A percentile compares a stretch with the other conserved stretches of the same genome.
phyloP scores from a whole-genome alignment of 164 flowering plant species.

The Vitis rotundifolia region DNA sequence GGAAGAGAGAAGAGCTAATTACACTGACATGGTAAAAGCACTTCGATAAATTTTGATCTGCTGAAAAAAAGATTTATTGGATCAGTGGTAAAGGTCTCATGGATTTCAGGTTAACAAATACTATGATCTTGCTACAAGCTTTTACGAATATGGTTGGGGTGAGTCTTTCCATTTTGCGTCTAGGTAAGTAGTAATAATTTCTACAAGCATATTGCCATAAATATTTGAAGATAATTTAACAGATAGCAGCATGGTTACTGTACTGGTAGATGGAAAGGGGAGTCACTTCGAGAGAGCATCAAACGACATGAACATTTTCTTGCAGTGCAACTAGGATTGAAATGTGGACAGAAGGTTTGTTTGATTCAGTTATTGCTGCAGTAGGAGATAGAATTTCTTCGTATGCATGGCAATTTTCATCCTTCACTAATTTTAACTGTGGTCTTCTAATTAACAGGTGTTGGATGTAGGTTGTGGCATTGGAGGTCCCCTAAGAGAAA shows the following conservation, averaged over 20 bases:
- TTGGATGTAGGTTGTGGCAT: constrained; percentile 99
- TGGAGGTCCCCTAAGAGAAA: constrained; percentile 97
- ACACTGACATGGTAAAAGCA: constrained; percentile 81
- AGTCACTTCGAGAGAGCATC: constrained; percentile 87
- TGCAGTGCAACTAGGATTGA: constrained; percentile 84
- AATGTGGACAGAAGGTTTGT: constrained; percentile 87
- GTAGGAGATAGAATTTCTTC: not conserved
- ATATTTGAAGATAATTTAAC: too few relatives aligned
- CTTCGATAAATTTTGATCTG: too few relatives aligned
- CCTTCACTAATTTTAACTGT: not conserved
- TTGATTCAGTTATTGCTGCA: constrained; percentile 1
- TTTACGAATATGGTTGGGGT: constrained; percentile 99
- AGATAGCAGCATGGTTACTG: not conserved
- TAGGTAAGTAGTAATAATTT: constrained; percentile 40
- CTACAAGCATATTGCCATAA: too few relatives aligned
- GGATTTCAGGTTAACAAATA: constrained; percentile 87
- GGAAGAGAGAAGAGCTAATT: constrained; percentile 84
- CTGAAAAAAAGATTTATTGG: too few relatives aligned
- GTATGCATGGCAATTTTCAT: not conserved
- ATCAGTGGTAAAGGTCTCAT: not conserved
- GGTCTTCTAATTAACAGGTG: constrained; percentile 43
- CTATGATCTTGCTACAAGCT: constrained; percentile 97
- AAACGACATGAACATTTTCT: constrained; percentile 97
- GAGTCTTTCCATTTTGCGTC: constrained; percentile 98
- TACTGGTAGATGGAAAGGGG: constrained; percentile 80